Percentiles rank a stretch among this genome's conserved stretches.
These are phyloP conservation scores for Fusarium hostae DNA, from an alignment of 2,329 filamentous ascomycete genomes.

Conservation along the genomic window DNA sequence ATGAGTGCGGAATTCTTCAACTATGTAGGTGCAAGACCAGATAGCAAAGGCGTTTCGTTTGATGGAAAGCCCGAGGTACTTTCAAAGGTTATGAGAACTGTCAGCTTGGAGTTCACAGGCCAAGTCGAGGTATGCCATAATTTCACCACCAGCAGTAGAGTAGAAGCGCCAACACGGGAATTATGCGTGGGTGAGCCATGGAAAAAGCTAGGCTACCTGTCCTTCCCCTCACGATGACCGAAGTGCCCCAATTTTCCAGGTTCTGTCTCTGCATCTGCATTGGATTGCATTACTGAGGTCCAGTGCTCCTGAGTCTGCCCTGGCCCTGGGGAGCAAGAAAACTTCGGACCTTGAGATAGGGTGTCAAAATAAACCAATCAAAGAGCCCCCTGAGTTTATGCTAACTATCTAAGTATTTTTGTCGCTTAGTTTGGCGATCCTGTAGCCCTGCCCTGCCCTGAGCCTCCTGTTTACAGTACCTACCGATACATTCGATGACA, in stretches of 20 bases:
- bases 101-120: neutral
- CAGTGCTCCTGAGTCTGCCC: neutral
- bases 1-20: neutral
- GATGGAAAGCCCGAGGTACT: neutral
- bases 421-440: neutral
- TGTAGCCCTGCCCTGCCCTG: neutral
- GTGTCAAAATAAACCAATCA: neutral
- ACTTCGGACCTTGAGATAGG: neutral
- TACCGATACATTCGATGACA: neutral
- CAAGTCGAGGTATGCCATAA: neutral
- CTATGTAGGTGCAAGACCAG: neutral
- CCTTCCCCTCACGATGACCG: constrained; percentile 22
- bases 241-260: constrained; percentile 16
- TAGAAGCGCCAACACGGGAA: constrained; percentile 9
- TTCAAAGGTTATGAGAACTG: neutral
- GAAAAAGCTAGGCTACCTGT: constrained; percentile 17
- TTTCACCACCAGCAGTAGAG: neutral
- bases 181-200: constrained; percentile 17
- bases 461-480: constrained; percentile 12
- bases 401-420: neutral
- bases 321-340: neutral
- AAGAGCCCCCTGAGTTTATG: neutral
- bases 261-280: neutral
- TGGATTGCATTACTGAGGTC: neutral
- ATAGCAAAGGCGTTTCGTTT: neutral